Evolutionary conservation across 257 asterid genomes (phyloP), one percentile per base, ranked within the genome.

Genomic region (Scutellaria barbata): DNA sequence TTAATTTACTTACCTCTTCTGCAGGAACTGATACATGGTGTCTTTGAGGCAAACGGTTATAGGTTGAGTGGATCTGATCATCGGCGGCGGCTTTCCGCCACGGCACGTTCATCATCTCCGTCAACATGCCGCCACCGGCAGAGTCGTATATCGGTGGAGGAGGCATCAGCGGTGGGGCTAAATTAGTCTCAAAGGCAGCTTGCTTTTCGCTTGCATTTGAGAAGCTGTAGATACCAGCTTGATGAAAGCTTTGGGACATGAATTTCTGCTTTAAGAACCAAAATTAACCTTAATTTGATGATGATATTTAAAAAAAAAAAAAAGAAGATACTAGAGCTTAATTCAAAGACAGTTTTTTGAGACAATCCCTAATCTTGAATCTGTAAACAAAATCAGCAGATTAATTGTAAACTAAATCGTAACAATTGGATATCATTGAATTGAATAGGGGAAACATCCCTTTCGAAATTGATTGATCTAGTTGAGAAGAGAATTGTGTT

Each of bases 31-130:
- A 57, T 5, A 76, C 71, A 46, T 76, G 87, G 60, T 69, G 87
- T 7, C 77, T 83, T 48, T 81, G 92, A 20, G 81, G 85, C 83
- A 83, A 16, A 39, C 77, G 10, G 25, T 35, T 6, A n/a, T 72
- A 63, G 68, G 70, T 62, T 16, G 77, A 63, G 40, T 80, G 86
- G 90, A 89, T 87, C 92, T 87, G 93, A 75, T 84, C 85, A 66
- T 80, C 71, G 56, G 71, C 79, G 61, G 70, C 61, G 60, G 55
- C 69, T 74, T 79, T 85, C 55, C 77, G 76, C 80, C 87, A 83
- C 8, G 81, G 79, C 13, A 59, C 74, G 75, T 77, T 82, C 5
- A 85, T 54, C 43, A 82, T 72, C 82, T 85, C 94, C 5, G 90
- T 73, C 74, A 84, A 46, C 89, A 82, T 87, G 64, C 85, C 88